Conservation (phyloP, 192 early-diverging fungal species). For the Cladochytrium replicatum region DNA sequence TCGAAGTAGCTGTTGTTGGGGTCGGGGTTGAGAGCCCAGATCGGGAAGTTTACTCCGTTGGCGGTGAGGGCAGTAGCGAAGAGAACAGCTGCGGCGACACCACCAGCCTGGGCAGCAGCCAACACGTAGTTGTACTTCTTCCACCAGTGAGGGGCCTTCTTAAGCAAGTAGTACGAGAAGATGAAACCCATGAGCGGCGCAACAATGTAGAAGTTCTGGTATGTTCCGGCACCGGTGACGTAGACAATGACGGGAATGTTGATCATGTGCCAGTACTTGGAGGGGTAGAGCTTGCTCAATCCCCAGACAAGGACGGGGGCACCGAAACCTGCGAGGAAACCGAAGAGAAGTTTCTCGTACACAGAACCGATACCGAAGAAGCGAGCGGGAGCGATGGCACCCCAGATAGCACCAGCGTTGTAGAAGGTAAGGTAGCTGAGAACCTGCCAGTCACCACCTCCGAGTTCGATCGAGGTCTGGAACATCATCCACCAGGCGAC, state of each 20-base stretch:
- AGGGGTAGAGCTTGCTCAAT: slow-evolving; percentile 36
- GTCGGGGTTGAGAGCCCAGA: slow-evolving; percentile 15
- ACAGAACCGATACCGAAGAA: slow-evolving; percentile 9
- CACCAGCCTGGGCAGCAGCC: slow-evolving; percentile 51
- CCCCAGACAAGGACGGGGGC: slow-evolving; percentile 30
- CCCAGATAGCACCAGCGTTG: slow-evolving; percentile 21
- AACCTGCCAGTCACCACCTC: slow-evolving; percentile 15
- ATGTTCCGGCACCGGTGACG: slow-evolving; percentile 5
- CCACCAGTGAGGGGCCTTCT: slow-evolving; percentile 46
- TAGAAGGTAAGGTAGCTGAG: slow-evolving; percentile 19
- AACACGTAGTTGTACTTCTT: slow-evolving; percentile 58
- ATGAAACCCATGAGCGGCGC: slow-evolving; percentile 28
- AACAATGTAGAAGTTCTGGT: neutral
- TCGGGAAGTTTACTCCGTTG: slow-evolving; percentile 12
- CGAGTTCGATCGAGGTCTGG: neutral
- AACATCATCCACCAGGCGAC: slow-evolving; percentile 21
- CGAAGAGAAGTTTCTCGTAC: slow-evolving; percentile 6
- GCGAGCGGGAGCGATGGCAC: slow-evolving; percentile 19
- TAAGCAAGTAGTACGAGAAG: slow-evolving; percentile 42
- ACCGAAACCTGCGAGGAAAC: slow-evolving; percentile 16
- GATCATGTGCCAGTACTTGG: slow-evolving; percentile 20
- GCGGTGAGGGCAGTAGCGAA: neutral
- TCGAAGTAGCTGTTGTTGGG: no score
- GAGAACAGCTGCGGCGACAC: slow-evolving; percentile 32
- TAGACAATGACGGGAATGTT: slow-evolving; percentile 22